These are phyloP conservation scores for Achaetomium macrosporum DNA, from an alignment of 2,329 filamentous ascomycete genomes.

Conservation along the genomic window DNA sequence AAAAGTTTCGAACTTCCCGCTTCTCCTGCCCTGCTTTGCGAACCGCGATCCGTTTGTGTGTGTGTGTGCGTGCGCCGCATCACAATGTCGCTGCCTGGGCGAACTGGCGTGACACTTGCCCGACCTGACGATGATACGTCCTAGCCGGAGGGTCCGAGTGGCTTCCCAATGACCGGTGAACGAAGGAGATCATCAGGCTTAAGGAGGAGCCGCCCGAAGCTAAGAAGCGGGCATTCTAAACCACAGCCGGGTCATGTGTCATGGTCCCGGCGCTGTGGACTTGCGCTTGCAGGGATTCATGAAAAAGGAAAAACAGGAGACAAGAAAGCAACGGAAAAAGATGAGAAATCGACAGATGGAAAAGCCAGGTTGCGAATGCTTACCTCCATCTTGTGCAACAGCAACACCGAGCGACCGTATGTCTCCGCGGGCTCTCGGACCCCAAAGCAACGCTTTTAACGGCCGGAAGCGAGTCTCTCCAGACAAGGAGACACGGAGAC, in stretches of 20 bases:
- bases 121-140: conserved; percentile 6
- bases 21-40: neutral
- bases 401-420: neutral
- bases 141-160: neutral
- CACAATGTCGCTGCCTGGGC: conserved; percentile 14
- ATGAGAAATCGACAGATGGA: neutral
- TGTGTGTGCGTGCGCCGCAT: neutral
- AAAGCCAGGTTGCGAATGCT: neutral
- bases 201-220: neutral
- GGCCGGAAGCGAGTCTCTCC: conserved; percentile 7
- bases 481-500: neutral
- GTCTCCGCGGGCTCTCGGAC: conserved; percentile 3
- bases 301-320: neutral
- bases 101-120: conserved; percentile 23
- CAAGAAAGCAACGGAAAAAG: neutral
- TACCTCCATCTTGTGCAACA: conserved; percentile 17
- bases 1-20: conserved; percentile 7
- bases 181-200: neutral
- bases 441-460: conserved; percentile 3
- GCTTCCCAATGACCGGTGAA: neutral
- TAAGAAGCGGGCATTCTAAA: neutral
- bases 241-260: neutral
- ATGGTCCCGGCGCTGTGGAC: neutral
- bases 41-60: neutral
- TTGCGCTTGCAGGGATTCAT: conserved; percentile 9